A percentile compares a stretch with the other conserved stretches of the same genome.
These are phyloP conservation scores for Chlamydomonas sp. DNA, from an alignment of 139 green algal species.

Conservation along the genomic window DNA sequence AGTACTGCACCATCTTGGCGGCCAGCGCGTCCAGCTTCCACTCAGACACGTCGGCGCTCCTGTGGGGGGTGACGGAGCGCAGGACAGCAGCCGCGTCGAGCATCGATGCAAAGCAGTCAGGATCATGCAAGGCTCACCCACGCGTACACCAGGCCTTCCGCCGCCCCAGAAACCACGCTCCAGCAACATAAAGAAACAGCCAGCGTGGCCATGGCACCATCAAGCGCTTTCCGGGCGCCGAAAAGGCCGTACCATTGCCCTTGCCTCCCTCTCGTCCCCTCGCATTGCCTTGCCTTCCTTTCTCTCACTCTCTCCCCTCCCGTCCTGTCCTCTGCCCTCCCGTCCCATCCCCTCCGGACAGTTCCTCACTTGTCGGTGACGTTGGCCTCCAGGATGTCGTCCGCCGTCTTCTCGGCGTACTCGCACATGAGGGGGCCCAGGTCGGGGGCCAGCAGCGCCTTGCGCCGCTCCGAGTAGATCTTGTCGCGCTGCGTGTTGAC, in stretches of 20 bases:
- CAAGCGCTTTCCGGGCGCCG: too few relatives aligned
- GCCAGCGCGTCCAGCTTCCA: constrained; percentile 90
- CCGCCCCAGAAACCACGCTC: too few relatives aligned
- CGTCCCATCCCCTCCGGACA: neutral
- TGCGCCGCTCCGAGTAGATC: constrained; percentile 90
- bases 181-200: too few relatives aligned
- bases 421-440: constrained; percentile 88
- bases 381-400: constrained; percentile 94
- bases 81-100: neutral
- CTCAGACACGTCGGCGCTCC: constrained; percentile 64
- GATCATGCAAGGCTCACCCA: neutral
- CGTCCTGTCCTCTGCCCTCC: neutral
- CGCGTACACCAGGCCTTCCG: neutral
- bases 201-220: too few relatives aligned
- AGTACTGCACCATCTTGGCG: constrained; percentile 97
- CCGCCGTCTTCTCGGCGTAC: constrained; percentile 94
- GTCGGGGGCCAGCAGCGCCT: constrained; percentile 77
- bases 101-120: neutral
- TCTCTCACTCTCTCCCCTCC: too few relatives aligned
- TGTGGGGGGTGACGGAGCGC: constrained; percentile 77
- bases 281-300: too few relatives aligned
- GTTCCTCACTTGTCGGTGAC: neutral
- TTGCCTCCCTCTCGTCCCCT: too few relatives aligned
- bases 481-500: constrained; percentile 97
- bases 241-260: too few relatives aligned